Conservation (phyloP, 2,329 filamentous ascomycete genomes). For the Plenodomus tracheiphilus region DNA sequence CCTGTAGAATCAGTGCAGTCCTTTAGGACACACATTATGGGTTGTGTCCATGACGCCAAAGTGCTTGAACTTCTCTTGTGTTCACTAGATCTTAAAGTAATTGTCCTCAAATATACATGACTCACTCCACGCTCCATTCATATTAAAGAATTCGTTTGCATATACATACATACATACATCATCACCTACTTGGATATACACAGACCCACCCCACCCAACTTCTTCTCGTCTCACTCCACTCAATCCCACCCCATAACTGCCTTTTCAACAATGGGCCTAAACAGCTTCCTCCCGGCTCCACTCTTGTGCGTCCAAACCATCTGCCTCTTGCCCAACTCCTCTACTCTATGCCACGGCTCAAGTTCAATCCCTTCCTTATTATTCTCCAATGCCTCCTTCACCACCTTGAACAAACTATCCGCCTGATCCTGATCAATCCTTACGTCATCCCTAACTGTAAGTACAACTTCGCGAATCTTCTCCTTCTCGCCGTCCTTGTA, state of each 20-base stretch:
- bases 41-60: no score
- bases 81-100: no score
- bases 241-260: constrained; percentile 49
- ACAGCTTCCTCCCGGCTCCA: constrained; percentile 49
- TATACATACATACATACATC: no score
- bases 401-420: constrained; percentile 47
- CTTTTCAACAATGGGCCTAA: constrained; percentile 52
- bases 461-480: constrained; percentile 53
- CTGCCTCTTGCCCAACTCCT: constrained; percentile 48
- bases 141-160: no score
- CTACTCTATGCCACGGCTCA: constrained; percentile 49
- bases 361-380: constrained; percentile 43
- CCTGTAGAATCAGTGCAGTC: no score
- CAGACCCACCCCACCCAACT: no score
- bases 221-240: neutral
- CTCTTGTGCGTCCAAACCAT: constrained; percentile 53
- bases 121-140: no score
- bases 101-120: no score
- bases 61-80: no score
- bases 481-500: constrained; percentile 48
- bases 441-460: constrained; percentile 51
- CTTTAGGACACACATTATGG: no score
- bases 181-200: no score
- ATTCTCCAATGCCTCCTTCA: constrained; percentile 48
- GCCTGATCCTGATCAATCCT: constrained; percentile 51